Evolutionary conservation across 306 rosid species (phyloP).

Genomic region (Medicago arabica): DNA sequence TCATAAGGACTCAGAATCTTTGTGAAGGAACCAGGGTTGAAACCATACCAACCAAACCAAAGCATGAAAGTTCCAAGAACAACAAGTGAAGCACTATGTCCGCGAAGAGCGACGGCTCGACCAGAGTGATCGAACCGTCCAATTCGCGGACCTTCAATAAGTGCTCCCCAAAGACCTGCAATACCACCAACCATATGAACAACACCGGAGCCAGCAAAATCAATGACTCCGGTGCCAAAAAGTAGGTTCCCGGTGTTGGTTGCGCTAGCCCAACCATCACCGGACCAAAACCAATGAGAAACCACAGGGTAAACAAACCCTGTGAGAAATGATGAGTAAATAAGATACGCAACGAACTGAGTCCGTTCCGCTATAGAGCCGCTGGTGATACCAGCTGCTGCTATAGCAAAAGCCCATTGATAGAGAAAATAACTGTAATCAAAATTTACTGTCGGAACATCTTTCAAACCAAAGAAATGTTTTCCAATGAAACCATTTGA

Average conservation of each 20-base stretch:
- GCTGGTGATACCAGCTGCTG: slow-evolving; percentile 92
- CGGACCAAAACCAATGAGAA: slow-evolving; percentile 93
- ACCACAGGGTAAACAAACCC: slow-evolving; percentile 92
- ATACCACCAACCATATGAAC: slow-evolving; percentile 93
- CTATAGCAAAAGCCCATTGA: slow-evolving; percentile 98
- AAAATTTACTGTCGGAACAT: slow-evolving; percentile 41
- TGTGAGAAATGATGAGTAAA: slow-evolving; percentile 83
- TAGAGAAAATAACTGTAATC: slow-evolving; percentile 79
- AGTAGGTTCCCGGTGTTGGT: slow-evolving; percentile 31
- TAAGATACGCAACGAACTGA: slow-evolving; percentile 83
- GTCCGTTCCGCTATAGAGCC: slow-evolving; percentile 94
- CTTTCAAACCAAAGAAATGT: slow-evolving; percentile 72
- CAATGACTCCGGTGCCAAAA: slow-evolving; percentile 75
- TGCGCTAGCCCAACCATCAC: slow-evolving; percentile 83
- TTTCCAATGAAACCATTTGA: slow-evolving; percentile 86
- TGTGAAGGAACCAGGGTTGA: slow-evolving; percentile 86
- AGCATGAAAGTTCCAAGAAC: slow-evolving; percentile 85
- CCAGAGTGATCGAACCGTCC: slow-evolving; percentile 79
- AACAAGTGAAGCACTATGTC: slow-evolving; percentile 76
- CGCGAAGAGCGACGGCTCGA: slow-evolving; percentile 56
- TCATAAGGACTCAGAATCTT: slow-evolving; percentile 55
- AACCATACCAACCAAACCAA: slow-evolving; percentile 99
- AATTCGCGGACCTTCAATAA: slow-evolving; percentile 83
- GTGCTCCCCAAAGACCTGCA: slow-evolving; percentile 89
- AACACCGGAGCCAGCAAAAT: slow-evolving; percentile 93